Conservation (phyloP, 176 grass and related monocot species). For the Phyllostachys edulis region DNA sequence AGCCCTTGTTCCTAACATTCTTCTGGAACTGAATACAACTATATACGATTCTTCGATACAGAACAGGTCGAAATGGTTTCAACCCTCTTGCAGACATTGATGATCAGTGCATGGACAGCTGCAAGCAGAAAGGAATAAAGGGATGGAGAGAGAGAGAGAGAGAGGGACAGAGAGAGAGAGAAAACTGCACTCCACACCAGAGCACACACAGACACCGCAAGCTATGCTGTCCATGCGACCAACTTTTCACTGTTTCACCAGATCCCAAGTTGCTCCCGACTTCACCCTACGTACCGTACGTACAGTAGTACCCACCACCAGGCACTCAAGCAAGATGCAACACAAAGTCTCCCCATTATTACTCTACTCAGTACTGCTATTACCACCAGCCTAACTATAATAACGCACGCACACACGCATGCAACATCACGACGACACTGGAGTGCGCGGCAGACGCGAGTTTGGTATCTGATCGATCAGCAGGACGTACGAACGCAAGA, state of each 20-base stretch:
- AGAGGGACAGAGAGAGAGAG: not conserved
- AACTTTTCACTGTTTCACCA: slow-evolving; percentile 21
- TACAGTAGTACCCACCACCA: not conserved
- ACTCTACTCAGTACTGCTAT: not conserved
- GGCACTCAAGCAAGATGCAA: not conserved
- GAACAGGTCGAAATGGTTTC: not conserved
- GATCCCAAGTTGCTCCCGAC: slow-evolving; percentile 23
- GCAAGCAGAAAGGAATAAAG: not conserved
- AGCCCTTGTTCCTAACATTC: not conserved
- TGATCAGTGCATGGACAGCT: not conserved
- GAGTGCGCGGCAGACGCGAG: not conserved
- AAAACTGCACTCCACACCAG: not conserved
- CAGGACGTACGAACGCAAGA: not conserved
- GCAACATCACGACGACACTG: not conserved
- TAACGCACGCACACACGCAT: not conserved
- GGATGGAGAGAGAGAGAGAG: not conserved
- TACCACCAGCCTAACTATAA: not conserved
- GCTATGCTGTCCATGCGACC: not conserved
- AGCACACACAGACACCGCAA: not conserved
- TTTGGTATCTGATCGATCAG: not conserved
- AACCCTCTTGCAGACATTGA: not conserved
- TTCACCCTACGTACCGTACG: not conserved
- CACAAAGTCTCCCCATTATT: not conserved
- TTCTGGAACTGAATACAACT: not conserved
- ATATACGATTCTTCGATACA: not conserved